Base-by-base conservation (phyloP, 495 filamentous ascomycete species). In the Symbiotaphrina buchneri region DNA sequence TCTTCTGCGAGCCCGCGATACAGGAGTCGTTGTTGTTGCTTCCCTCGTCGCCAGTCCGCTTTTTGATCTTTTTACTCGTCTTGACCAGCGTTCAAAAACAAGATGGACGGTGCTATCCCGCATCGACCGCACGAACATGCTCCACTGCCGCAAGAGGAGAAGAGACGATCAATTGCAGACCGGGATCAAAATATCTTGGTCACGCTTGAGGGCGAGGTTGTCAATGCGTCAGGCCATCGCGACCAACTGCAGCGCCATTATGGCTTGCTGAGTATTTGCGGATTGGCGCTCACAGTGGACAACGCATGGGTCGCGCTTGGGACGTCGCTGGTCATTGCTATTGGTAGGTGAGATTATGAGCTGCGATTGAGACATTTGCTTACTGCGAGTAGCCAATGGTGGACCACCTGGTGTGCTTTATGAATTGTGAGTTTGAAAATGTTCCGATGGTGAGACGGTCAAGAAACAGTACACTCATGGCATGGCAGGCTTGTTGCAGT, bases 241-340 rank as follows among this genome's bases (percentile, higher is more conserved):
- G 61, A 68, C 41, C 58, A 68, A 34, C 41, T 68, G 15, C 53
- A 61, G 30, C 53, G 64, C 10, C 62, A 68, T 35, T 68, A 65
- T 40, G 47, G 54, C n/a, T 44, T 70, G 18, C 21, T 63, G 16
- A 55, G 51, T 23, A 50, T 68, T 5, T 56, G 57, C 27, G 59
- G 57, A 10, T 48, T 65, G 21, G 64, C 57, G 0, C 39, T 70
- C 13, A 63, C 56, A 4, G 52, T 58, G 27, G 62, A 63, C 34
- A 65, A 64, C 37, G 58, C 62, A 10, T 70, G 63, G 63, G 49
- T 58, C 10, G 62, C 61, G 1, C 34, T 68, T 13, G 64, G 64
- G 8, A 59, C 58, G 2, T 57, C 57, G 3, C 55, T 70, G 22
- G 54, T 53, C 6, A 51, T 62, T 22, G 59, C 61, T 7, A 63